Evolutionary conservation across 257 asterid genomes (phyloP).

Genomic region (Solanum bulbocastanum): DNA sequence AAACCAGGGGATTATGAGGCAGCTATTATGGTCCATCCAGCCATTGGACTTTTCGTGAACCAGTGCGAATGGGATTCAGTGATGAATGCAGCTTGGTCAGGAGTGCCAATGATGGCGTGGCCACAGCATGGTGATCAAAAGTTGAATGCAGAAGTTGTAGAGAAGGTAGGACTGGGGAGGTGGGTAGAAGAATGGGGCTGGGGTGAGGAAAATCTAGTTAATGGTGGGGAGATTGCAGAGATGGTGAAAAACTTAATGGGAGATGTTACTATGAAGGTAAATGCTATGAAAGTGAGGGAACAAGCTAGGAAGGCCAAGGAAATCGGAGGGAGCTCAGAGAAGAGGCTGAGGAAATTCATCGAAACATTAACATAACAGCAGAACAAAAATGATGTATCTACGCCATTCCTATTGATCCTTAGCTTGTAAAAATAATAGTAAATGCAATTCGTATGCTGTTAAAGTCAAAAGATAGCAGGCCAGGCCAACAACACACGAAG

Average conservation of each 20-base stretch:
- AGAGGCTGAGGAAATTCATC: slow-evolving; percentile 2
- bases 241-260: slow-evolving; percentile 15
- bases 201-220: slow-evolving; percentile 21
- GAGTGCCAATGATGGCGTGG: slow-evolving; percentile 39
- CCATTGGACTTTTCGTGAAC: slow-evolving; percentile 28
- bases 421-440: not conserved
- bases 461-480: not conserved
- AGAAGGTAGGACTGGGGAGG: slow-evolving; percentile 23
- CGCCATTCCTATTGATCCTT: not conserved
- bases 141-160: slow-evolving; percentile 32
- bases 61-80: slow-evolving; percentile 42
- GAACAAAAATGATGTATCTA: not conserved
- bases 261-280: slow-evolving; percentile 7
- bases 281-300: slow-evolving; percentile 17
- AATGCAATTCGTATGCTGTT: not conserved
- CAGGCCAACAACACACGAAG: not conserved
- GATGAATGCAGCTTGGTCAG: slow-evolving; percentile 32
- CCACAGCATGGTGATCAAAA: slow-evolving; percentile 43
- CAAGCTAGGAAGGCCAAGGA: slow-evolving; percentile 16
- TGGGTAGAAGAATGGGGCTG: slow-evolving; percentile 28
- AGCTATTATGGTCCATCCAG: slow-evolving; percentile 24
- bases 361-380: not conserved
- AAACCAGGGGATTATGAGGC: slow-evolving; percentile 11
- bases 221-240: slow-evolving; percentile 15
- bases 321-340: slow-evolving; percentile 19